Conservation (phyloP, 192 early-diverging fungal genomes). For the Backusella sp. region DNA sequence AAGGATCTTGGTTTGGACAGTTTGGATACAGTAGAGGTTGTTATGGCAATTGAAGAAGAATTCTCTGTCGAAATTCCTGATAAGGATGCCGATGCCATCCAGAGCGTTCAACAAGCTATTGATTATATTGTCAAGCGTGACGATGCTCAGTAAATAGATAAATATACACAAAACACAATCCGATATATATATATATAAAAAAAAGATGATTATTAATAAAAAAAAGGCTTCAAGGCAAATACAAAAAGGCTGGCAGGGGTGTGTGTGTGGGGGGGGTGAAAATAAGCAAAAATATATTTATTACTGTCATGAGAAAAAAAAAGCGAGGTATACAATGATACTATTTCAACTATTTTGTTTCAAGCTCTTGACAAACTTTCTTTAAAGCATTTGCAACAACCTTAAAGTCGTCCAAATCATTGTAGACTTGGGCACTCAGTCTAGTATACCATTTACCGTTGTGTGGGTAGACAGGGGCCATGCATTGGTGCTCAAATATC, state of each 20-base stretch:
- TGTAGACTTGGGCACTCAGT: conserved; percentile 59
- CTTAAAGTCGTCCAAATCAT: conserved; percentile 48
- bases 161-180: not conserved
- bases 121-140: conserved; percentile 73
- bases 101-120: conserved; percentile 82
- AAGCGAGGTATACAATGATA: not conserved
- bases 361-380: conserved; percentile 42
- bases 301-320: not conserved
- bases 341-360: not conserved
- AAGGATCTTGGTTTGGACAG: conserved; percentile 94
- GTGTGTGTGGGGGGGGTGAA: not conserved
- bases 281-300: not conserved
- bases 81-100: conserved; percentile 95
- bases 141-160: conserved; percentile 66
- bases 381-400: conserved; percentile 42
- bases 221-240: not conserved
- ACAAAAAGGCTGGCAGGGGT: not conserved
- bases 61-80: conserved; percentile 98
- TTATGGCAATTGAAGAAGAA: conserved; percentile 99
- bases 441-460: conserved; percentile 50
- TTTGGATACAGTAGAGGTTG: conserved; percentile 97
- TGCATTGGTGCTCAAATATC: conserved; percentile 24
- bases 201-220: not conserved
- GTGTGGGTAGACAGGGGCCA: conserved; percentile 41
- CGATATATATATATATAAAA: not conserved